These are phyloP conservation scores for Ogataea glucozyma DNA, from an alignment of 805 yeast genomes.

Conservation along the genomic window DNA sequence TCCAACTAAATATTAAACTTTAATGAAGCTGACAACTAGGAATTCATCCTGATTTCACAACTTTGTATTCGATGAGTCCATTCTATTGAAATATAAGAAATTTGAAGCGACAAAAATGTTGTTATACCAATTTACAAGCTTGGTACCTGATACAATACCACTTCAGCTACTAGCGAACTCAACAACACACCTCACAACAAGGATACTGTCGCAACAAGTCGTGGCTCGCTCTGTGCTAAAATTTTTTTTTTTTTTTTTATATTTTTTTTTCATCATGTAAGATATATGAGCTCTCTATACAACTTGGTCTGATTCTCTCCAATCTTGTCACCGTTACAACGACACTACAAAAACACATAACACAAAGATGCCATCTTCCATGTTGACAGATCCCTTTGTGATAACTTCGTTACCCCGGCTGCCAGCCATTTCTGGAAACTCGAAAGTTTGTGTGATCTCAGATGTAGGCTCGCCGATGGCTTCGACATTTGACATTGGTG, in stretches of 20 bases:
- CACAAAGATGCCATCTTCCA: conserved; percentile 3
- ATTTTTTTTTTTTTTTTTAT: conserved; percentile 6
- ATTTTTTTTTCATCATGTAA: not conserved
- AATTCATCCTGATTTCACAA: too few relatives aligned
- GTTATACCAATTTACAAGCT: too few relatives aligned
- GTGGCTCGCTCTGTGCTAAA: conserved; percentile 5
- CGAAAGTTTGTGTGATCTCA: conserved; percentile 30
- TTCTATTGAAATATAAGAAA: too few relatives aligned
- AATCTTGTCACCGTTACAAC: not conserved
- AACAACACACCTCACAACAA: too few relatives aligned
- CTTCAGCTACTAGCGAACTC: too few relatives aligned
- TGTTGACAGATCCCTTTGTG: conserved; percentile 34
- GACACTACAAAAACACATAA: not conserved
- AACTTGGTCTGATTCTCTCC: not conserved
- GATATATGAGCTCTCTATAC: not conserved
- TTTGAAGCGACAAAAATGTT: too few relatives aligned
- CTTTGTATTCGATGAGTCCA: too few relatives aligned
- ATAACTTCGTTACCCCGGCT: conserved; percentile 36
- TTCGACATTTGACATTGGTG: conserved; percentile 48
- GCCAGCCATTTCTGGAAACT: conserved; percentile 25
- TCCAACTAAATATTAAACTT: too few relatives aligned
- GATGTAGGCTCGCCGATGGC: conserved; percentile 32
- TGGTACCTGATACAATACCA: too few relatives aligned
- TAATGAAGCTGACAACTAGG: too few relatives aligned
- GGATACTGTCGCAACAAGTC: conserved; percentile 5